Evolutionary conservation across 148 eudicot genomes (phyloP).

Genomic region (Rhododendron mucronatum): DNA sequence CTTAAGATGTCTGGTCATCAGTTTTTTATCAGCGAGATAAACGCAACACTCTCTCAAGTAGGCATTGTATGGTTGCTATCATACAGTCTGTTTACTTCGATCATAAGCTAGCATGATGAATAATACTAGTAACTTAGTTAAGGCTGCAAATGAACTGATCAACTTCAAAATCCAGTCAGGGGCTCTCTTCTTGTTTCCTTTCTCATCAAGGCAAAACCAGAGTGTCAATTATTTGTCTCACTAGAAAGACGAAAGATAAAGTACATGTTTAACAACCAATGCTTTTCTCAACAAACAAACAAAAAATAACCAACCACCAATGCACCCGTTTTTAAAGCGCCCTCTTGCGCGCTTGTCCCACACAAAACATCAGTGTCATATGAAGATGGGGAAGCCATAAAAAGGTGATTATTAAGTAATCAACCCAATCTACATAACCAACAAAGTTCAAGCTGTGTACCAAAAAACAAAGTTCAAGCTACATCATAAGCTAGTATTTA

Average conservation of each 20-base stretch:
- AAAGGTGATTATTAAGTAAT: background rate
- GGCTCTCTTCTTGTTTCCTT: background rate
- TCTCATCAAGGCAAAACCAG: background rate
- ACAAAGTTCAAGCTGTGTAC: background rate
- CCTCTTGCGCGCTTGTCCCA: background rate
- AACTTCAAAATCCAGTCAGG: background rate
- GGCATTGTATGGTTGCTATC: background rate
- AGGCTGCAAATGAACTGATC: background rate
- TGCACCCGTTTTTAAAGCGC: background rate
- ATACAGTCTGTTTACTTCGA: background rate
- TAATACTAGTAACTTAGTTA: background rate
- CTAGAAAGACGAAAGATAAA: background rate
- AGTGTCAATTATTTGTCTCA: background rate
- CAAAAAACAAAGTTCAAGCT: background rate
- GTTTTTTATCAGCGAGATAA: background rate
- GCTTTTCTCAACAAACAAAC: too few species aligned
- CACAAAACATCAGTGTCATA: background rate
- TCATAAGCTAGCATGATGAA: background rate
- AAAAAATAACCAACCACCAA: too few species aligned
- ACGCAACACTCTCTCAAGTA: background rate
- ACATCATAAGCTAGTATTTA: slow-evolving; percentile 17
- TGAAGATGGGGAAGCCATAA: background rate
- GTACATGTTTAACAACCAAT: background rate
- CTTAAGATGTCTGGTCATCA: background rate
- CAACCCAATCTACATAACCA: slow-evolving; percentile 1